Conservation (phyloP, 441 rosid genomes). For the Dalechampia spathulata region DNA sequence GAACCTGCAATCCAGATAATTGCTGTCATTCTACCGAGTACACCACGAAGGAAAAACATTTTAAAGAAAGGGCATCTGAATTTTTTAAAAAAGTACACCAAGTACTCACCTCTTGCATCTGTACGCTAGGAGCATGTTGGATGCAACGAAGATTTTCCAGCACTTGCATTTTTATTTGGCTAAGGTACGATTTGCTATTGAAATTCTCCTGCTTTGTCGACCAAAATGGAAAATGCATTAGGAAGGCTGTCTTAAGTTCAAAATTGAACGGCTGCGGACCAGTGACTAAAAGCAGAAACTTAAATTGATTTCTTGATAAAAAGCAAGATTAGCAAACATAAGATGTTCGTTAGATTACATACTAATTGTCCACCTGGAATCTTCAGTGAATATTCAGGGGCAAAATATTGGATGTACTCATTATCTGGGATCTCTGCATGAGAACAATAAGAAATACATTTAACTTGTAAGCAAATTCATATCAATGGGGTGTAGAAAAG, state of each 20-base stretch:
- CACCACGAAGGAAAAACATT: not conserved
- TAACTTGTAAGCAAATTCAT: not conserved
- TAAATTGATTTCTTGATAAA: not conserved
- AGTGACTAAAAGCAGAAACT: not conserved
- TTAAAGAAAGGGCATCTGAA: too few relatives aligned
- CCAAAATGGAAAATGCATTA: slow-evolving; percentile 13
- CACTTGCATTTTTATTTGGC: slow-evolving; percentile 81
- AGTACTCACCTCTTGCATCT: slow-evolving; percentile 87
- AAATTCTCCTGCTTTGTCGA: slow-evolving; percentile 66
- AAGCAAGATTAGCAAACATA: not conserved
- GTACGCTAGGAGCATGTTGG: slow-evolving; percentile 94
- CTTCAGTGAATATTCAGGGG: slow-evolving; percentile 77
- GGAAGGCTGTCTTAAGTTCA: slow-evolving; percentile 6
- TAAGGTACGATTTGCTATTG: slow-evolving; percentile 80
- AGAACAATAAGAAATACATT: not conserved
- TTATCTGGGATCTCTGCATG: slow-evolving; percentile 91
- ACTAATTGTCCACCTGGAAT: slow-evolving; percentile 81
- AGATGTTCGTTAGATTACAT: slow-evolving; percentile 21
- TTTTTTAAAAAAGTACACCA: too few relatives aligned
- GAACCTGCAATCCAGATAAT: slow-evolving; percentile 47
- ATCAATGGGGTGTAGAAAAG: too few relatives aligned
- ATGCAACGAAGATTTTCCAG: slow-evolving; percentile 82
- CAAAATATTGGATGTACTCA: slow-evolving; percentile 80
- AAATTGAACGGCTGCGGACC: not conserved
- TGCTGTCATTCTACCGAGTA: not conserved